Percentiles rank a stretch among this genome's conserved stretches.
phyloP scores from a whole-genome alignment of 1,284 basidiomycete species.

The Entoloma clypeatum region DNA sequence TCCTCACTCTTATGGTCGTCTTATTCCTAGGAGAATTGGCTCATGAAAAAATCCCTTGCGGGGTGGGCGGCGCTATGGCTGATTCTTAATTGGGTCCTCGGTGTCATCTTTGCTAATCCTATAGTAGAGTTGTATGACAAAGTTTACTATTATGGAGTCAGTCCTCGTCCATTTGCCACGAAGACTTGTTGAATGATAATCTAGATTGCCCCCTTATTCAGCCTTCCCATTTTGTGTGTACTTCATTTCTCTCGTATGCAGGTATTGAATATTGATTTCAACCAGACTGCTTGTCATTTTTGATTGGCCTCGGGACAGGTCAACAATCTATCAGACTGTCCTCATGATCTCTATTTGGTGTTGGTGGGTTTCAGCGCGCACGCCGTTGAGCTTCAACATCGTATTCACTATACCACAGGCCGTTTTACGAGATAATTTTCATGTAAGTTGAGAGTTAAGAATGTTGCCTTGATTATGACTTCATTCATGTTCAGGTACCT shows the following conservation, averaged over 20 bases:
- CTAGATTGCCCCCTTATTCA: slow-evolving; percentile 33
- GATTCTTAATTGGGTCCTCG: slow-evolving; percentile 68
- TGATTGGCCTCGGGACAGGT: slow-evolving; percentile 64
- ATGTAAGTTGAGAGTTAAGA: slow-evolving; percentile 40
- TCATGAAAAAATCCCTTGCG: slow-evolving; percentile 52
- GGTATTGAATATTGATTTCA: slow-evolving; percentile 3
- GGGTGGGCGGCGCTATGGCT: slow-evolving; percentile 65
- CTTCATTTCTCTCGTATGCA: slow-evolving; percentile 37
- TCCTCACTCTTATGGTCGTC: slow-evolving; percentile 6
- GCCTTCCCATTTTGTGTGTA: slow-evolving; percentile 40
- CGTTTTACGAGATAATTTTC: slow-evolving; percentile 49
- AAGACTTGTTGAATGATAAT: not conserved
- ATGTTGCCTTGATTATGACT: slow-evolving; percentile 3
- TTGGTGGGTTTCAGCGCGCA: slow-evolving; percentile 13
- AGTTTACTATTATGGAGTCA: slow-evolving; percentile 60
- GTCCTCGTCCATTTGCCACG: slow-evolving; percentile 18
- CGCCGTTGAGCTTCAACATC: not conserved
- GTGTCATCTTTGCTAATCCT: slow-evolving; percentile 47
- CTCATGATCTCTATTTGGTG: slow-evolving; percentile 22
- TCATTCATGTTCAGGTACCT: slow-evolving; percentile 39
- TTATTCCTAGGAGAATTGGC: slow-evolving; percentile 37
- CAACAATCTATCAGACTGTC: slow-evolving; percentile 55
- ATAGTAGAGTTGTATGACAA: slow-evolving; percentile 63
- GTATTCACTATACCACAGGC: slow-evolving; percentile 27
- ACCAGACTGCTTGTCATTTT: slow-evolving; percentile 55